Evolutionary conservation across 2,329 filamentous ascomycete genomes (phyloP), one percentile per base, ranked within the genome.

Genomic region (Leptographium lundbergii): DNA sequence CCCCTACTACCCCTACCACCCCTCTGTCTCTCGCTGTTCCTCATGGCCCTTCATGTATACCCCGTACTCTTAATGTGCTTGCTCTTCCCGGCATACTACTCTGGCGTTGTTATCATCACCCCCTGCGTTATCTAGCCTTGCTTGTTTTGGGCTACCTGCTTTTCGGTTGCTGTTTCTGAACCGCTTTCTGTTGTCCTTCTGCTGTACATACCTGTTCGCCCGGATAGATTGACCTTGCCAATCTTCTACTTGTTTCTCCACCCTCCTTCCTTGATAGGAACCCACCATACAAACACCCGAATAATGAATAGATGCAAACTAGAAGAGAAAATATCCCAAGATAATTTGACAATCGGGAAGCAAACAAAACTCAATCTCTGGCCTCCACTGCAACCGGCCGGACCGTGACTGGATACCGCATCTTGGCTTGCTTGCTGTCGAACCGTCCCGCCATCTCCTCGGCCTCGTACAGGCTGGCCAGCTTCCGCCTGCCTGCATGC

Each of bases 381-480:
- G 6, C 52, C 27, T 45, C 52, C 6, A 22, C 29, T 10, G 45
- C 29, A 2, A 22, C 17, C 14, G 47, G 19, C 34, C 48, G 32
- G 32, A 56, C 24, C 25, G 42, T 24, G 17, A 51, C 47, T 25
- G 51, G 51, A 55, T 62, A 62, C 22, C 63, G 63, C 34, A 45
- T 13, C 22, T 47, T 22, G 51, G 58, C 51, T 29, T 53, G 58
- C 1, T 27, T 24, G 39, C 67, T 58, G 50, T 66, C 67, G 6
- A 71, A 60, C 13, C 69, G 65, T 58, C 61, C 57, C 10, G 67
- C 66, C 13, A 72, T 69, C 34, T 70, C 65, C 50, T 81, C 82
- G 56, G 79, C 80, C 65, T 82, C 78, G 65, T 77, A 74, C 54
- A 82, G 71, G 61, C 75, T 80, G 56, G 81, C 78, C 19, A 83